Evolutionary conservation across 805 yeast genomes (phyloP), one percentile per base, ranked within the genome.

Genomic region (Metschnikowia picachoensis): DNA sequence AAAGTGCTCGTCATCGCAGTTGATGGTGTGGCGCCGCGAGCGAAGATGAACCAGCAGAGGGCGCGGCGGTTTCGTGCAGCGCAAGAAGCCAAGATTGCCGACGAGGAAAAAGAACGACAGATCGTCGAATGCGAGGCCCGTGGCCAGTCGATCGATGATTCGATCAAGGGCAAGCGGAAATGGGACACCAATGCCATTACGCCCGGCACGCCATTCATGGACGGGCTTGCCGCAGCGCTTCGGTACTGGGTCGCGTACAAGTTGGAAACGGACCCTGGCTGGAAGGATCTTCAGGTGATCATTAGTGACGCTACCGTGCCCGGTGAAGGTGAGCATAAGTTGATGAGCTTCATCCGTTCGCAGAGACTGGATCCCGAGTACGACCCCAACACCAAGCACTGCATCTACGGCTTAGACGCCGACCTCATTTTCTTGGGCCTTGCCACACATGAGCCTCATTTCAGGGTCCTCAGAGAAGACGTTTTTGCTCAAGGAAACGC

Each of bases 121-220:
- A 60, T 81, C n/a, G 70, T 60, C 45, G 85, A 82, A 51, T 74
- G 76, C 55, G 85, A 80, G 53, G 66, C 73, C 15, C 64, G 85
- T 43, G 92, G 97, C 43, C 87, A 87, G 59, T 55, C 74, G 30
- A 85, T 91, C 41, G 97, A 91, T 57, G 85, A 80, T 11, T 78
- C 90, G 1, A 73, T 88, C 27, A 82, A 82, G 61, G 78, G 78
- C 30, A 85, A 87, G 58, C 83, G 82, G 60, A 78, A 85, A 8
- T 92, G 97, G 96, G 99, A 94, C 70, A 82, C 95, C 17, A 94
- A 94, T 60, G 92, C 95, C 10, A 94, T 94, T 59, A 94, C 99
- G 2, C 99, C 99, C 4, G 99, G 99, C 48, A 94, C 99, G 0
- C 97, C 96, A 25, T 94, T 94, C 57, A 94, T 94, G 99, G 92